Percentiles rank a stretch among this genome's conserved stretches.
Conservation (phyloP, 345 rosid species). For the Dimocarpus longan region DNA sequence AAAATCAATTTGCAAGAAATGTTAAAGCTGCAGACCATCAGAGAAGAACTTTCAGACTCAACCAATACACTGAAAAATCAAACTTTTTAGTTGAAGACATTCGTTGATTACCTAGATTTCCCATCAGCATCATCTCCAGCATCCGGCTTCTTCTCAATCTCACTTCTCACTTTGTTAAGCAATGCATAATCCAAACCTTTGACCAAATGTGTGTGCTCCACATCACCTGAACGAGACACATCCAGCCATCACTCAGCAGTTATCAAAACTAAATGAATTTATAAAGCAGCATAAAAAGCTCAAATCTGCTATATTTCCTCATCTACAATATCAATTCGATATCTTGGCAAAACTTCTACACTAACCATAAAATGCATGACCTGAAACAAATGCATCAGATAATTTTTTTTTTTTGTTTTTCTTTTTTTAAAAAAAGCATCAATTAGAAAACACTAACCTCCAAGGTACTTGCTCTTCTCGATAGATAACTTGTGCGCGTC, state of each 20-base stretch:
- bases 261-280: neutral
- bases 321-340: neutral
- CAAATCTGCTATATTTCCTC: neutral
- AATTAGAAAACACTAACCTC: constrained; percentile 58
- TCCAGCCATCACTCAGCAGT: constrained; percentile 18
- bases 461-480: constrained; percentile 99
- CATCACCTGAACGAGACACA: constrained; percentile 60
- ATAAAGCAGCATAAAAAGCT: neutral
- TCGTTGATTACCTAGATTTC: constrained; percentile 58
- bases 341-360: neutral
- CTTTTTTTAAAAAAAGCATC: neutral
- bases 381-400: neutral
- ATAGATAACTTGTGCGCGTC: constrained; percentile 86
- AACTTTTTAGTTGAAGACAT: neutral
- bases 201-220: constrained; percentile 97
- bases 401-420: no score
- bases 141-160: constrained; percentile 89
- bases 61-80: neutral
- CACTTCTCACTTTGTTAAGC: constrained; percentile 88
- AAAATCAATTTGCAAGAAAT: neutral
- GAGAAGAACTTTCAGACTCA: neutral
- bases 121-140: constrained; percentile 62
- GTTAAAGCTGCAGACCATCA: neutral
- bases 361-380: no score
- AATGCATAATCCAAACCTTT: constrained; percentile 96